These are phyloP conservation scores for Coprinopsis sp. DNA, from an alignment of 768 basidiomycete genomes.

Conservation along the genomic window DNA sequence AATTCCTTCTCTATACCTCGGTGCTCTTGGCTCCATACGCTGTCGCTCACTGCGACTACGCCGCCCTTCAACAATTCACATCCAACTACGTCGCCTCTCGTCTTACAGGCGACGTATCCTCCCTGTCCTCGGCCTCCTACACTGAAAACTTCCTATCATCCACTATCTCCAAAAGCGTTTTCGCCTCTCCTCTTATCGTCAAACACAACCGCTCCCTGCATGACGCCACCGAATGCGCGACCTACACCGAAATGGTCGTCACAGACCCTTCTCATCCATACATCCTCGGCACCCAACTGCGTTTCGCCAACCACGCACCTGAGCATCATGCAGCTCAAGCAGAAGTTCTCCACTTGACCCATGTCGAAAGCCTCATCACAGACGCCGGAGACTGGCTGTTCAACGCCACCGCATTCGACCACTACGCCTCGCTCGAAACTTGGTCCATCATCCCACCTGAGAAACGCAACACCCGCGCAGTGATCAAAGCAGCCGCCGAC, in stretches of 20 bases:
- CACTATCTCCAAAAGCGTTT: background rate
- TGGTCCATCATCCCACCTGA: background rate
- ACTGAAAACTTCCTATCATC: conserved; percentile 3
- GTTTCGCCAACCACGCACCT: background rate
- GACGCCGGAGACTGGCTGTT: background rate
- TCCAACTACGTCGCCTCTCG: background rate
- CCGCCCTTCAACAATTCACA: background rate
- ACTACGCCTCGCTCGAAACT: background rate
- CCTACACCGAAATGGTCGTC: conserved; percentile 2
- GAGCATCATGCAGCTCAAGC: background rate
- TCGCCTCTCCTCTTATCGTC: background rate
- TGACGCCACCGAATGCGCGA: conserved; percentile 1
- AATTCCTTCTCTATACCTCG: too few species aligned
- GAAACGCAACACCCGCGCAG: background rate
- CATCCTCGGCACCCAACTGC: background rate
- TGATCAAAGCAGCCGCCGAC: background rate
- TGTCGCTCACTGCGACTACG: background rate
- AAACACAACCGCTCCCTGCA: background rate
- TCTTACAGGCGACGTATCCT: background rate
- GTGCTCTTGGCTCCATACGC: too few species aligned
- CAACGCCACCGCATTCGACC: background rate
- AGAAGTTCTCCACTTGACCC: too few species aligned
- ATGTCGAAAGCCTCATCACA: background rate
- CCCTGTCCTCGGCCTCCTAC: background rate
- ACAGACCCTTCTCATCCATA: background rate